Evolutionary conservation across 805 yeast species (phyloP), one percentile per base, ranked within the genome.

Genomic region (Candida ortonii): DNA sequence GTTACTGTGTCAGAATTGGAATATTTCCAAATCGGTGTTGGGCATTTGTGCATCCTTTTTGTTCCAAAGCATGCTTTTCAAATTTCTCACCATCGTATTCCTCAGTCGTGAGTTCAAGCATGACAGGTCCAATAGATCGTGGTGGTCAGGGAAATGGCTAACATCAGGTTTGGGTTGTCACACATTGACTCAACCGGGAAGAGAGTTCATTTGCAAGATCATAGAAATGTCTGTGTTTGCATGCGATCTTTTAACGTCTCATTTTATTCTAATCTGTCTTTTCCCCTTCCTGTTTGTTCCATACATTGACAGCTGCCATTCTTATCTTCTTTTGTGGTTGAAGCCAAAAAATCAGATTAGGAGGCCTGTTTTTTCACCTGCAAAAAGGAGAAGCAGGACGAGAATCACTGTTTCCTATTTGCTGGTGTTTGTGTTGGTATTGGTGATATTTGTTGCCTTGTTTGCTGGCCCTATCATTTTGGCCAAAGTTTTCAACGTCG

Each of bases 141-240:
- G 87, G 86, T 83, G 89, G 88, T 72, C 85, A 8, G 88, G 89
- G 0, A 74, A 69, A 36, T 83, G 90, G 90, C 50, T 71, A 29
- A 68, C 68, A 10, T 68, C 79, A 0, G 78, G 78, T 0, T 62
- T 81, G 28, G 86, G 88, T 0, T 75, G 80, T 76, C 56, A 70
- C 29, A 62, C 75, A 1, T 33, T 81, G 5, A 62, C 79, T 3
- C 88, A 80, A 43, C 88, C 88, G 1, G 39, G 70, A 3, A 60
- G 90, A 47, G 90, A 82, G 51, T 73, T 64, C 33, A 36, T 73
- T 15, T 80, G 85, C 38, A 83, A 83, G 47, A 58, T 72, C 1
- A 69, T 73, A 47, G 93, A 83, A 52, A 65, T 80, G 66, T 71
- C 81, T n/a, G 70, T 72, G 37, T 83, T 80, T 62, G 76, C 82